Evolutionary conservation across 768 basidiomycete species (phyloP), one percentile per base, ranked within the genome.

Genomic region (Lyophyllum decastes): DNA sequence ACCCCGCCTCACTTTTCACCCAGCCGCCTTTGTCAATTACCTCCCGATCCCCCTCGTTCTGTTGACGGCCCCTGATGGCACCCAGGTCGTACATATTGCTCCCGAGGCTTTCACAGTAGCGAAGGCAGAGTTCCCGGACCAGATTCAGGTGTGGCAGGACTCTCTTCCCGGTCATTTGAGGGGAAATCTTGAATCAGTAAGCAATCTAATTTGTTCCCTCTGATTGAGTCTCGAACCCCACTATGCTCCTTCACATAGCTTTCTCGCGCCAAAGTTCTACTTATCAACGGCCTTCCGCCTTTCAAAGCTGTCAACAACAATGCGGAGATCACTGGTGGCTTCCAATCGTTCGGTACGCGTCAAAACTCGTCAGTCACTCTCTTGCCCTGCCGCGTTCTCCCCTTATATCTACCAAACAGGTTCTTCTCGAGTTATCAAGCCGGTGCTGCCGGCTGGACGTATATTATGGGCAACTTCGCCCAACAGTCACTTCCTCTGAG

Each of bases 121-220:
- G 0, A 78, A 78, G 2, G 74, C 71, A 5, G 82, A 83, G 66
- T 82, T 85, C 55, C 66, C 73, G 10, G 81, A 81, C 55, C 76
- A 83, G 55, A 75, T 85, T 50, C 68, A 76, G 12, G 74, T 82
- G 51, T 85, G 84, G 84, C 82, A 85, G 68, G 69, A 82, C 56
- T 72, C 79, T 4, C 72, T 84, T 38, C 79, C 78, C 4, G 77
- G 72, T 9, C 53, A 70, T 1, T 66, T 84, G 48, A 79, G 78
- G 63, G 82, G 81, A 26, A 65, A 79, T 54, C 77, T 84, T 8
- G 68, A 64, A 22, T 78, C 76, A 41, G 81, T 82, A 54, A 22
- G 76, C 64, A 2, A 2, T 7, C 24, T 24, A 43, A 38, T 38
- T 38, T 45, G 44, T 12, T 43, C 24, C 24, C 26, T 22, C 19